Base-by-base conservation (phyloP, 1,139 yeast species). In the Yamadazyma siamensis region DNA sequence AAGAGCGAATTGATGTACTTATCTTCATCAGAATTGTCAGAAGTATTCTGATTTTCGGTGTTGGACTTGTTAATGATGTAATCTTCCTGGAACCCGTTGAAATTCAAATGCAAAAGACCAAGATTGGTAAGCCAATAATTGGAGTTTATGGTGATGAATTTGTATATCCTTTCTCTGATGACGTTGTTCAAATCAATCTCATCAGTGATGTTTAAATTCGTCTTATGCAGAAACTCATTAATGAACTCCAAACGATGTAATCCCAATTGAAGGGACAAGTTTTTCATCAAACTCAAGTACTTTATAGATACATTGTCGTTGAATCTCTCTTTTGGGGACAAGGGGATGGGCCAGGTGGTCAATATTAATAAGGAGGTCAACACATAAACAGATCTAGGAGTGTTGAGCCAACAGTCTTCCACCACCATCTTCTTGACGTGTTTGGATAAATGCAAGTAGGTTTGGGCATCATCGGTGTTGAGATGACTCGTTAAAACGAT, bases 331-430 rank as follows among this genome's bases (percentile, higher is more conserved):
- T 47, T 38, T 13, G 48, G 41, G 17, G 51, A 50, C 15, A 49
- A 40, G 5, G 72, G 73, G 22, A 67, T 51, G n/a, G 73, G 70
- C 75, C 75, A 68, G 3, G 73, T 65, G 6, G 74, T 67, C 33
- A 68, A 55, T 16, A 68, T 56, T 26, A 67, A 50, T 28, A 68
- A 54, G 3, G 73, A 56, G 6, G 64, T 54, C 18, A 68, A 47
- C 6, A 66, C 59, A 38, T 63, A 65, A 12, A 67, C 60, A 15
- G 70, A 63, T 39, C 74, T 54, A 8, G 75, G 75, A 15, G 74
- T 68, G 28, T 59, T 54, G 32, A 62, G 50, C 75, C 74, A 68
- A 46, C 73, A 65, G 34, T 55, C 60, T 28, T 56, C 57, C 26
- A 66, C 73, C 24, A 67, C 71, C 41, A 66, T 52, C 13, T 56